Conservation (phyloP, 1,284 basidiomycete genomes). For the Rhizoctonia solani region DNA sequence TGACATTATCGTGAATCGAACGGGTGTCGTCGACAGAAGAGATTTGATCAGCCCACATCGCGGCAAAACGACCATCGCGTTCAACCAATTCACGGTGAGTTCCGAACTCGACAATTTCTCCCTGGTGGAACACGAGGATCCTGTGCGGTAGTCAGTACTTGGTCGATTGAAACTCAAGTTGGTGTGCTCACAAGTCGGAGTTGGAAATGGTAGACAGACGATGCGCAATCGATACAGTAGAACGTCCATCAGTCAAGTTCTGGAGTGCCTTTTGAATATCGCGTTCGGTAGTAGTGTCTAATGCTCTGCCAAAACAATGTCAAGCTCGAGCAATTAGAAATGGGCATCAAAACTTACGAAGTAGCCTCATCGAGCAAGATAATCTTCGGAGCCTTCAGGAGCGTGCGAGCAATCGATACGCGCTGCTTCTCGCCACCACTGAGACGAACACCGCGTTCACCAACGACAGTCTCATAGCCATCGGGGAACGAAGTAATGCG, state of each 20-base stretch:
- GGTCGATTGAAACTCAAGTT: no score
- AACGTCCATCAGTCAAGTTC: constrained; percentile 67
- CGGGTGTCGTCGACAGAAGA: constrained; percentile 53
- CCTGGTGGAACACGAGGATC: constrained; percentile 81
- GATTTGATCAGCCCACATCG: constrained; percentile 81
- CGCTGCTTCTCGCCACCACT: constrained; percentile 83
- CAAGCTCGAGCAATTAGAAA: not conserved
- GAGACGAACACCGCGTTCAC: constrained; percentile 80
- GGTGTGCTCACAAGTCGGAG: constrained; percentile 71
- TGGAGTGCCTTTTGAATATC: constrained; percentile 82
- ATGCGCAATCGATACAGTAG: constrained; percentile 79
- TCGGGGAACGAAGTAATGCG: constrained; percentile 78
- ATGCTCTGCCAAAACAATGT: constrained; percentile 54
- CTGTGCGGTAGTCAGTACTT: no score
- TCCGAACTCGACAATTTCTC: constrained; percentile 78
- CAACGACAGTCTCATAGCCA: constrained; percentile 73
- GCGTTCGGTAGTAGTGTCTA: constrained; percentile 83
- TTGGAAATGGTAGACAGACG: constrained; percentile 78
- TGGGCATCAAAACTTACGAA: constrained; percentile 15
- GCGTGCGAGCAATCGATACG: constrained; percentile 83
- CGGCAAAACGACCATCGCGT: constrained; percentile 69
- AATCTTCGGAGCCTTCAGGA: constrained; percentile 80
- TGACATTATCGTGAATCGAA: constrained; percentile 41
- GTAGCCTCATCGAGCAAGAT: constrained; percentile 83
- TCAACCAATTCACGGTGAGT: constrained; percentile 72